phyloP scores from a whole-genome alignment of 345 rosid species.

The Limnanthes douglasii region DNA sequence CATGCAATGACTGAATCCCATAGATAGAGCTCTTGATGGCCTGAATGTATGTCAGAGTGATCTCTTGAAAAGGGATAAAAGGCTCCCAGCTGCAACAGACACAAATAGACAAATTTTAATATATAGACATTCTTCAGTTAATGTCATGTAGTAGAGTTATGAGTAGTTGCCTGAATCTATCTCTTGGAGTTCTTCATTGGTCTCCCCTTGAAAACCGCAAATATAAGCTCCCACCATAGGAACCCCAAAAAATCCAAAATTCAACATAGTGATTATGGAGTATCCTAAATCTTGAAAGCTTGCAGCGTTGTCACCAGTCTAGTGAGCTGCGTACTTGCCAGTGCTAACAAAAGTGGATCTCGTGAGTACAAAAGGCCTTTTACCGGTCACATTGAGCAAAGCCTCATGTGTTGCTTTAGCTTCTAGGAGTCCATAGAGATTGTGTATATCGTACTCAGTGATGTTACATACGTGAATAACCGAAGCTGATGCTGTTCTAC shows the following conservation, averaged over 20 bases:
- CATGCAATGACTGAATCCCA: conserved; percentile 67
- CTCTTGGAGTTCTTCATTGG: conserved; percentile 55
- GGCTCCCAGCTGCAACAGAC: conserved; percentile 75
- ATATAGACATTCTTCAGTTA: too few relatives aligned
- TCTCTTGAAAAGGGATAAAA: conserved; percentile 81
- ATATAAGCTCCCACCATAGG: conserved; percentile 87
- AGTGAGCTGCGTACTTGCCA: conserved; percentile 65
- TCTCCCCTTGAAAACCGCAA: conserved; percentile 40
- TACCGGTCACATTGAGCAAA: conserved; percentile 22
- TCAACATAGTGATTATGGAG: conserved; percentile 42
- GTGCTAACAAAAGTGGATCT: conserved; percentile 69
- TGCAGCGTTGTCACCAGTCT: conserved; percentile 72
- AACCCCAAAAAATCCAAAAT: conserved; percentile 58
- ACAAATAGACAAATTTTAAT: too few relatives aligned
- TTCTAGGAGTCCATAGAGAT: conserved; percentile 52
- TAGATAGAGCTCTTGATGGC: conserved; percentile 52
- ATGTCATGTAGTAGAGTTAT: too few relatives aligned
- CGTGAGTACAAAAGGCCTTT: conserved; percentile 56
- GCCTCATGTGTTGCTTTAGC: conserved; percentile 44
- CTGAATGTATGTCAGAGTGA: conserved; percentile 18
- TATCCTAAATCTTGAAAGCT: conserved; percentile 54
- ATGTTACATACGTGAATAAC: conserved; percentile 33
- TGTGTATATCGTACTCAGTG: conserved; percentile 56
- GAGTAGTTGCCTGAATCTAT: conserved; percentile 74
- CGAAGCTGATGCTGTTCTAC: conserved; percentile 38